Evolutionary conservation across 2,329 filamentous ascomycete species (phyloP).

Genomic region (Daldinia sp.): DNA sequence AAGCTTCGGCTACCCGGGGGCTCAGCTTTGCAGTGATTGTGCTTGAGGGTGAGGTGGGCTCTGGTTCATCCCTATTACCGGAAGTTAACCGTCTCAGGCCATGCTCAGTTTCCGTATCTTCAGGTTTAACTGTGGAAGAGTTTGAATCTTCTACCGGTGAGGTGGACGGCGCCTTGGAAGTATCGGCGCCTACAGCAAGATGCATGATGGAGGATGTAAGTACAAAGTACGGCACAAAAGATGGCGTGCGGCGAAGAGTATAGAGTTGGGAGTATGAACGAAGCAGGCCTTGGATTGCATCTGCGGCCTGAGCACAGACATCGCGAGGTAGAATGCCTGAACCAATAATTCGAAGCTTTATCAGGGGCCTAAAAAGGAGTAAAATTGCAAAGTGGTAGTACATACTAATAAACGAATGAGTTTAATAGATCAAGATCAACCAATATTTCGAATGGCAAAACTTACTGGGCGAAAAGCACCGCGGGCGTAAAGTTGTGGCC

Average conservation of each 20-base stretch:
- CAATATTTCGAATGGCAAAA: constrained; percentile 35
- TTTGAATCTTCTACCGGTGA: constrained; percentile 43
- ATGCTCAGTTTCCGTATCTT: constrained; percentile 33
- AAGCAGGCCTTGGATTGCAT: constrained; percentile 68
- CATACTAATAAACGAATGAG: constrained; percentile 62
- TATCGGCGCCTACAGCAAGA: constrained; percentile 63
- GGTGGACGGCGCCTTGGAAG: constrained; percentile 35
- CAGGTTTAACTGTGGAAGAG: constrained; percentile 42
- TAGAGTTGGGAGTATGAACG: constrained; percentile 70
- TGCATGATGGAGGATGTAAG: constrained; percentile 72
- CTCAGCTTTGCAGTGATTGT: constrained; percentile 51
- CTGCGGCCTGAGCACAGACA: constrained; percentile 72
- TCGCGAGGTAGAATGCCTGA: constrained; percentile 73
- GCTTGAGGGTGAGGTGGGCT: constrained; percentile 40
- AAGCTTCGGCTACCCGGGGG: constrained; percentile 58
- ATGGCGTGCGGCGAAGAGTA: constrained; percentile 68
- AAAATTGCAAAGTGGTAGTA: constrained; percentile 78
- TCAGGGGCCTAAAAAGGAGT: constrained; percentile 79
- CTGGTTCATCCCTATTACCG: constrained; percentile 17
- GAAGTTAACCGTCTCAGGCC: constrained; percentile 29
- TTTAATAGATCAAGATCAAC: constrained; percentile 1
- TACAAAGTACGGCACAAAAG: constrained; percentile 73
- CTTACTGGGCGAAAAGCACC: constrained; percentile 80
- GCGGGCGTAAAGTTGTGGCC: constrained; percentile 79
- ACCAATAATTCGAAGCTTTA: constrained; percentile 72